Evolutionary conservation across 2,329 filamentous ascomycete genomes (phyloP).

Genomic region (Cercospora sojina): DNA sequence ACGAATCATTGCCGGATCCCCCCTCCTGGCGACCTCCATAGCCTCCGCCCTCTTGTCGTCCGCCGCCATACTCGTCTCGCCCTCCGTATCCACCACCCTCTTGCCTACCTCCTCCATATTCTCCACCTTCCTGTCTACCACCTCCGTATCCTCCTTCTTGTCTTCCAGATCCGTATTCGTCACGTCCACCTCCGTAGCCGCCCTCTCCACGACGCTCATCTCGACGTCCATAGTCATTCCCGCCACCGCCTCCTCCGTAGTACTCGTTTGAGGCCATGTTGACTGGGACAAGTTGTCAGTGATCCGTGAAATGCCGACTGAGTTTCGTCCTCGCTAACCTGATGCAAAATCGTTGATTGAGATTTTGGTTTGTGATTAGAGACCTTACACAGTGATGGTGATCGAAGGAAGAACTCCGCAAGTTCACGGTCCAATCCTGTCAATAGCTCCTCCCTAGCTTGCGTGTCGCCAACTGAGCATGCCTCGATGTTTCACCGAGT

Average conservation of each 20-base stretch:
- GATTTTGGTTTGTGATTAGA: background rate
- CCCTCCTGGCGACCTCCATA: constrained; percentile 17
- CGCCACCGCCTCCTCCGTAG: constrained; percentile 28
- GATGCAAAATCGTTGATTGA: background rate
- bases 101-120: constrained; percentile 22
- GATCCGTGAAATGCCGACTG: background rate
- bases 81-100: constrained; percentile 7
- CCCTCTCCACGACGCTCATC: constrained; percentile 14
- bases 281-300: background rate
- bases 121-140: constrained; percentile 19
- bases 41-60: constrained; percentile 22
- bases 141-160: constrained; percentile 23
- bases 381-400: background rate
- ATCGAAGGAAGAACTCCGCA: background rate
- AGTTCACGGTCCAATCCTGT: background rate
- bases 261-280: constrained; percentile 33
- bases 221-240: constrained; percentile 22
- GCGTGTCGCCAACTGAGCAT: background rate
- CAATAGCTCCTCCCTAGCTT: background rate
- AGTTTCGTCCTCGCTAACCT: background rate
- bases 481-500: background rate
- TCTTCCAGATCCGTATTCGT: constrained; percentile 13
- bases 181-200: constrained; percentile 12
- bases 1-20: constrained; percentile 16
- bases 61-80: constrained; percentile 21